These are phyloP conservation scores for Crucibulum laeve DNA, from an alignment of 768 basidiomycete species.

Conservation along the genomic window DNA sequence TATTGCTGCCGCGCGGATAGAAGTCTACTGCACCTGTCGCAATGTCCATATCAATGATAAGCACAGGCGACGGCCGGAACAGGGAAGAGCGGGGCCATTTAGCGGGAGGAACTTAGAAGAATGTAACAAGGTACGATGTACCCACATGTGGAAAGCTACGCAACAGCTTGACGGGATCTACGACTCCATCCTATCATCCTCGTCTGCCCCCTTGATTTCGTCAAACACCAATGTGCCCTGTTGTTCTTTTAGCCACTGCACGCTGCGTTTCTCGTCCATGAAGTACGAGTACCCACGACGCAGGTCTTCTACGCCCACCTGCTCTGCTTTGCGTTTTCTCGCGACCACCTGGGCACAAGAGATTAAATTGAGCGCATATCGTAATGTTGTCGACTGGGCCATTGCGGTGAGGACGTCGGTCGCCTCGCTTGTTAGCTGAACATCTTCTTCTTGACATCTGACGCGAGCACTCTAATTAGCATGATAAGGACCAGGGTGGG, in stretches of 20 bases:
- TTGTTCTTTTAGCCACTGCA: constrained; percentile 88
- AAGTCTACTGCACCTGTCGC: no score
- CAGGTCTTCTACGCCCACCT: constrained; percentile 84
- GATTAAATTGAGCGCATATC: constrained; percentile 93
- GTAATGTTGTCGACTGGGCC: constrained; percentile 84
- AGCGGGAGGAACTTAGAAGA: no score
- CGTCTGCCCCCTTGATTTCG: constrained; percentile 42
- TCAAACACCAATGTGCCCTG: constrained; percentile 73
- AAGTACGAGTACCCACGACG: constrained; percentile 83
- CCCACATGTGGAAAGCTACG: no score
- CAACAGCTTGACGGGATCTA: no score
- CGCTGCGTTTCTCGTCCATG: constrained; percentile 89
- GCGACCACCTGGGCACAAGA: constrained; percentile 88
- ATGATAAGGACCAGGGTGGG: constrained; percentile 3
- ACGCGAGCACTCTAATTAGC: background rate
- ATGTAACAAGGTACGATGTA: no score
- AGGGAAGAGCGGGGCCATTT: no score
- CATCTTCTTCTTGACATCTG: constrained; percentile 95
- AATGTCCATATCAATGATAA: no score
- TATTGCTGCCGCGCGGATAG: no score
- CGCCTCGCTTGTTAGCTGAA: constrained; percentile 71
- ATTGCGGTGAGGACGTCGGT: constrained; percentile 80
- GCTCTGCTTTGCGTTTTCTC: constrained; percentile 72
- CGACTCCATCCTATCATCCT: constrained; percentile 33
- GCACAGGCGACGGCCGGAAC: no score